Evolutionary conservation across 2,329 filamentous ascomycete genomes (phyloP), one percentile per base, ranked within the genome.

Genomic region (Coniochaeta sp.): DNA sequence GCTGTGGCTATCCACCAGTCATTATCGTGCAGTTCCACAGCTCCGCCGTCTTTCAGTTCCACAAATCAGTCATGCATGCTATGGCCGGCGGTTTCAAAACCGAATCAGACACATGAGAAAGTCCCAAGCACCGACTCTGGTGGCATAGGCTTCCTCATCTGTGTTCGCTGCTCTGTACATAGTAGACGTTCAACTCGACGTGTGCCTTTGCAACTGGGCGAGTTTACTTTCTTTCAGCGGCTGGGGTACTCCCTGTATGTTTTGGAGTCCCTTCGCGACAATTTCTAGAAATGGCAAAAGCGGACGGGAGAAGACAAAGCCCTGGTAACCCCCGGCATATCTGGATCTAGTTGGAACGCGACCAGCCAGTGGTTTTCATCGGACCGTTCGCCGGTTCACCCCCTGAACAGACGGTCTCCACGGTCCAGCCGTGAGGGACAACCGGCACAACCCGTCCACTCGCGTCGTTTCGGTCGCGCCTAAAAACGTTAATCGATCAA

Each of bases 281-380:
- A 56, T 56, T 56, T 31, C 54, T 56, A 9, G 54, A 56, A 56
- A 11, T 17, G 54, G 54, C 31, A 56, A 56, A 38, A n/a, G n/a
- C n/a, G 31, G 26, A 24, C 26, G 24, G 47, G 19, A 47, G 43
- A 47, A 26, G 43, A 47, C 43, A 47, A 47, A 12, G 43, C 19
- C 43, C 43, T 47, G 43, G 22, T 47, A 52, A 24, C 14, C 14
- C 26, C 12, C 26, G 47, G 47, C 47, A 52, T 52, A 17, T 31
- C 31, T 52, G 47, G 47, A 47, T 12, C 43, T 47, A 4, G 34
- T 26, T 24, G 43, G 43, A 26, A 17, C 24, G 14, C 6, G 47
- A 52, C 31, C 47, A 52, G 47, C 47, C 47, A 52, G 47, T 52
- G 28, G 47, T 52, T 22, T 52, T 52, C 14, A 16, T 24, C 47